phyloP scores from a whole-genome alignment of 1,284 basidiomycete species.

The Trametes pubescens region DNA sequence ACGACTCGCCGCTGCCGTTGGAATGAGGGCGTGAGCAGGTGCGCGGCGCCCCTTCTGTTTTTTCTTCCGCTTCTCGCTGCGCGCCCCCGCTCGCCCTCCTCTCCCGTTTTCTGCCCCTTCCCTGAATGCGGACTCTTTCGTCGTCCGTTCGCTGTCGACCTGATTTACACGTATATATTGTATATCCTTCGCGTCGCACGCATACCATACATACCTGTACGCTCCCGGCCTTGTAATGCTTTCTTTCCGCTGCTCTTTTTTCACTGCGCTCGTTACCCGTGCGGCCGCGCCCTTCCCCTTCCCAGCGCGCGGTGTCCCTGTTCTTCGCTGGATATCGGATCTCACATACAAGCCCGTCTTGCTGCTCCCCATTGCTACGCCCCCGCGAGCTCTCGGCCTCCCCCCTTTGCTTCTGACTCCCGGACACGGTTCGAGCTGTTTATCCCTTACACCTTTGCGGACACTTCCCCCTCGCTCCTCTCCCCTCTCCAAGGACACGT shows the following conservation, averaged over 20 bases:
- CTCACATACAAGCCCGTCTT: neutral
- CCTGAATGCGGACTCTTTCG: neutral
- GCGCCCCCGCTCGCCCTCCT: neutral
- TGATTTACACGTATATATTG: slow-evolving; percentile 37
- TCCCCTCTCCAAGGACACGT: neutral
- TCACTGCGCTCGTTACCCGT: slow-evolving; percentile 1
- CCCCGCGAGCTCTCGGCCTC: neutral
- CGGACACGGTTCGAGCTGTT: neutral
- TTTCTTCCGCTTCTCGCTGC: neutral
- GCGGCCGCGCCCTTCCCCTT: neutral
- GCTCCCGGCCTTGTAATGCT: slow-evolving; percentile 27
- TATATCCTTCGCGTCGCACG: slow-evolving; percentile 20
- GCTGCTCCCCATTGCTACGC: neutral
- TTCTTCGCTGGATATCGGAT: slow-evolving; percentile 6
- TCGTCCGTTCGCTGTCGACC: slow-evolving; percentile 1
- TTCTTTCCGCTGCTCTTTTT: neutral
- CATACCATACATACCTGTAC: slow-evolving; percentile 32
- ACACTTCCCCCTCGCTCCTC: slow-evolving; percentile 6
- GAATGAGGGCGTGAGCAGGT: slow-evolving; percentile 41
- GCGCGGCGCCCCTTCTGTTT: neutral
- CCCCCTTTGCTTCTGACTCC: neutral
- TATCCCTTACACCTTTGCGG: slow-evolving; percentile 3
- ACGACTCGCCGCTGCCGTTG: slow-evolving; percentile 45
- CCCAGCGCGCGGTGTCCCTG: neutral
- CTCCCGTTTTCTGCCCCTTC: no score